phyloP scores from a whole-genome alignment of 306 rosid species.

The Lathyrus aphaca region DNA sequence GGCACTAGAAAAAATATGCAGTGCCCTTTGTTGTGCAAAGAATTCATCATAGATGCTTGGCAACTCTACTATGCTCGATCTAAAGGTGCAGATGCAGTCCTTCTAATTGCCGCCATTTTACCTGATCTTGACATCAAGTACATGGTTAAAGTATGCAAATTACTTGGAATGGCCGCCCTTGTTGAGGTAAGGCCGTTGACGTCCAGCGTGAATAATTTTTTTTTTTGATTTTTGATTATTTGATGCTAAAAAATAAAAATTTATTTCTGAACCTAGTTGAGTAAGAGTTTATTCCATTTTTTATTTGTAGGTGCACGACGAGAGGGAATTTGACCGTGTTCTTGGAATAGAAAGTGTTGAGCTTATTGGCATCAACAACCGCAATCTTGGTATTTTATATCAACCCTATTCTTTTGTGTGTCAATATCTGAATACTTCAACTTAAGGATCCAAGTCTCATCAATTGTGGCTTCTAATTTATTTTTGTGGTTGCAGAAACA shows the following conservation, averaged over 20 bases:
- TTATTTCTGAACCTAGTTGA: not conserved
- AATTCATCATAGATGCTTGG: conserved; percentile 91
- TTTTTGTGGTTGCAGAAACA: conserved; percentile 63
- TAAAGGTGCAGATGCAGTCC: conserved; percentile 98
- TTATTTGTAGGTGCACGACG: conserved; percentile 76
- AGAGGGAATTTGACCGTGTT: conserved; percentile 90
- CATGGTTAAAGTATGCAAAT: conserved; percentile 88
- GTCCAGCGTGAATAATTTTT: not conserved
- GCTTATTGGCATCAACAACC: conserved; percentile 96
- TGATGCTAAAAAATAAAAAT: not conserved
- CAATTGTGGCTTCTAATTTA: conserved; percentile 19
- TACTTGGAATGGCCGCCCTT: conserved; percentile 75
- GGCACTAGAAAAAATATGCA: conserved; percentile 54
- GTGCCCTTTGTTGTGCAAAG: conserved; percentile 98
- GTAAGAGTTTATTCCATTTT: not conserved
- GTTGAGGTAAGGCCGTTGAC: conserved; percentile 64
- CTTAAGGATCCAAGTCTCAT: conserved; percentile 21
- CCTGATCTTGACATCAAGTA: conserved; percentile 92
- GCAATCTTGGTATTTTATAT: conserved; percentile 59
- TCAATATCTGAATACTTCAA: not conserved
- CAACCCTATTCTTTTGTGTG: not conserved
- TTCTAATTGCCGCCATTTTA: conserved; percentile 93
- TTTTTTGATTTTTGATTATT: conserved; percentile 19
- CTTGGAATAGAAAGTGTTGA: conserved; percentile 83
- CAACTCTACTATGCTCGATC: conserved; percentile 88